A percentile compares a stretch with the other conserved stretches of the same genome.
These are phyloP conservation scores for Rhynchosporium graminicola DNA, from an alignment of 2,329 filamentous ascomycete genomes.

Conservation along the genomic window DNA sequence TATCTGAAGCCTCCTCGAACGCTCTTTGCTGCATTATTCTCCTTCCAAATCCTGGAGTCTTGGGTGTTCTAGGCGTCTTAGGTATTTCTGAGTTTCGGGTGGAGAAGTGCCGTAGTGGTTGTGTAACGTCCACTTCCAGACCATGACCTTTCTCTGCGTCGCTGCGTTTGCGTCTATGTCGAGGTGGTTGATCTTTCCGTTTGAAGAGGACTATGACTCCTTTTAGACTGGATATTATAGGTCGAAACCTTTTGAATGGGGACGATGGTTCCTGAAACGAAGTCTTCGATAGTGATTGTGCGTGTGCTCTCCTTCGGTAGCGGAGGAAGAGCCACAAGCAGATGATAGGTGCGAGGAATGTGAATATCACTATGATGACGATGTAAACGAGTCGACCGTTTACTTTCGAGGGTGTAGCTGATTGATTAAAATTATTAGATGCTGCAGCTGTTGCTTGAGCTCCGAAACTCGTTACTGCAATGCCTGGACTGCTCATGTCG, in stretches of 20 bases:
- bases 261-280: not conserved
- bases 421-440: not conserved
- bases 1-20: slow-evolving; percentile 6
- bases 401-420: not conserved
- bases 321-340: slow-evolving; percentile 20
- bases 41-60: not conserved
- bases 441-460: not conserved
- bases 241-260: not conserved
- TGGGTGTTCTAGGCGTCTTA: not conserved
- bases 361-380: slow-evolving; percentile 18
- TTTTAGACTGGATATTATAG: not conserved
- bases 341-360: slow-evolving; percentile 12
- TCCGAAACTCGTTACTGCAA: not conserved
- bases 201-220: not conserved
- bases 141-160: slow-evolving; percentile 10
- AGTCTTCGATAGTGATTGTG: not conserved
- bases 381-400: slow-evolving; percentile 14
- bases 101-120: not conserved
- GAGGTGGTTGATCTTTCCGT: not conserved
- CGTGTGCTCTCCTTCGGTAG: slow-evolving; percentile 6
- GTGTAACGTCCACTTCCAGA: slow-evolving; percentile 4
- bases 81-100: not conserved
- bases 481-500: not conserved
- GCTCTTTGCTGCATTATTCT: not conserved
- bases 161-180: slow-evolving; percentile 10